Conservation (phyloP, 2,329 filamentous ascomycete species). For the Phyllosticta citriasiana region DNA sequence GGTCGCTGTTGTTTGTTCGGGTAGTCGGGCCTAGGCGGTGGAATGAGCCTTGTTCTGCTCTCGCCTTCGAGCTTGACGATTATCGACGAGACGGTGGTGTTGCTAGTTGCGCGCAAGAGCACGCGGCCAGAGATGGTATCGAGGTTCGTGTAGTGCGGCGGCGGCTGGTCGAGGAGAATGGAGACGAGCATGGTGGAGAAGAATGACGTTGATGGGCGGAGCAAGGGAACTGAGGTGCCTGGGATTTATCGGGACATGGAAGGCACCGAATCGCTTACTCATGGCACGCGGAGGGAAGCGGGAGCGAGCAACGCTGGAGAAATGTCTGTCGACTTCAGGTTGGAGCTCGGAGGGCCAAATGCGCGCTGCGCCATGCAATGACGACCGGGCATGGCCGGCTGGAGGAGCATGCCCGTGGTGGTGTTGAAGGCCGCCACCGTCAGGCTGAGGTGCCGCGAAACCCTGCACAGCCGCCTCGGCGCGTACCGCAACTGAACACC, state of each 20-base stretch:
- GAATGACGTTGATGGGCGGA: neutral
- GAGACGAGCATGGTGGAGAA: conserved; percentile 49
- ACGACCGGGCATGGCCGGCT: neutral
- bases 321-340: neutral
- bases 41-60: conserved; percentile 55
- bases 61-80: conserved; percentile 79
- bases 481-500: neutral
- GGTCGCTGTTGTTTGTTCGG: conserved; percentile 28
- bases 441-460: neutral
- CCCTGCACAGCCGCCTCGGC: neutral
- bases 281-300: neutral
- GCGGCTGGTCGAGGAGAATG: conserved; percentile 55
- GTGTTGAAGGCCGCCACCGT: neutral
- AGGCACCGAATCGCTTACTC: neutral
- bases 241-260: neutral
- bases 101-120: conserved; percentile 33
- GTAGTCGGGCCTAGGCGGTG: conserved; percentile 27
- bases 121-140: conserved; percentile 57
- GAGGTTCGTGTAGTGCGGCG: conserved; percentile 69
- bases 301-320: neutral
- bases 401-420: neutral
- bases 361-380: neutral
- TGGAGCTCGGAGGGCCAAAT: neutral
- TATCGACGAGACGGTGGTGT: conserved; percentile 43
- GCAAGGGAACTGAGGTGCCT: neutral